These are phyloP conservation scores for Garcileccinum viscosum DNA, from an alignment of 1,284 basidiomycete genomes.

Conservation along the genomic window DNA sequence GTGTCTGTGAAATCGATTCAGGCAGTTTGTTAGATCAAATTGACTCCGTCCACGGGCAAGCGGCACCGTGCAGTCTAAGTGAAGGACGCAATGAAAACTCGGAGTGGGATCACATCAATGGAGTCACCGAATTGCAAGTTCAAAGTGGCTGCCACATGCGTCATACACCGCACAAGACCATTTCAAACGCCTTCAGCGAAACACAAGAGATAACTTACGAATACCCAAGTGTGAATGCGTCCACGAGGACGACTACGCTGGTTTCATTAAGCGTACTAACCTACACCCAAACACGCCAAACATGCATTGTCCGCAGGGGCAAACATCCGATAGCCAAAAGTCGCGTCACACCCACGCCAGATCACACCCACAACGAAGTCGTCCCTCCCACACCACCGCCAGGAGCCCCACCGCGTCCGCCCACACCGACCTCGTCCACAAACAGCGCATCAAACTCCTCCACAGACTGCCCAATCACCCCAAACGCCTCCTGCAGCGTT, in stretches of 20 bases:
- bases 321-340: slow-evolving; percentile 5
- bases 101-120: not conserved
- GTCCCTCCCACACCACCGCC: not conserved
- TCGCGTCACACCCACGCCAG: slow-evolving; percentile 6
- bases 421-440: slow-evolving; percentile 10
- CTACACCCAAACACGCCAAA: not conserved
- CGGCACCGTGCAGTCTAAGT: not conserved
- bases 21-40: not conserved
- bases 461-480: slow-evolving; percentile 77
- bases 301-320: slow-evolving; percentile 19
- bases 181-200: not conserved
- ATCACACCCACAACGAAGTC: slow-evolving; percentile 26
- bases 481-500: slow-evolving; percentile 86
- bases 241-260: slow-evolving; percentile 16
- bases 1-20: not conserved
- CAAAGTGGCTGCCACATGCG: not conserved
- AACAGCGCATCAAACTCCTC: slow-evolving; percentile 77
- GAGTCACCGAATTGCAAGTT: not conserved
- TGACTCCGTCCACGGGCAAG: slow-evolving; percentile 21
- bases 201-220: not conserved
- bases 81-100: not conserved
- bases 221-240: too few species aligned
- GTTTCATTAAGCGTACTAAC: slow-evolving; percentile 16
- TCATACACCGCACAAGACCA: too few species aligned
- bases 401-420: not conserved